Base-by-base conservation (phyloP, 2,329 filamentous ascomycete genomes). In the Pseudogymnoascus sp. region DNA sequence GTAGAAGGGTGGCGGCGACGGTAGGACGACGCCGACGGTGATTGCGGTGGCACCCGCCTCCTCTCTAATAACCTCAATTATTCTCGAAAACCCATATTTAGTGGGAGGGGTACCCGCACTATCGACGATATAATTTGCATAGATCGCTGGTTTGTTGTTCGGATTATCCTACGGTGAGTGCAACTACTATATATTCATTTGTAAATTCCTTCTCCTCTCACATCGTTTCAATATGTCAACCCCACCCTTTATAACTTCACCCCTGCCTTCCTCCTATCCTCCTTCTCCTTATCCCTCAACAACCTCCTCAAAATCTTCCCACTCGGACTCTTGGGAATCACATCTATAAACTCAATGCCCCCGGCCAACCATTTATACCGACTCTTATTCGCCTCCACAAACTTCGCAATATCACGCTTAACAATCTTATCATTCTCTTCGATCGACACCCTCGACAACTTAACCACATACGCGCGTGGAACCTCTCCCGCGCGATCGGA, bases 281-380 rank as follows among this genome's bases (percentile, higher is more conserved):
- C 86, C 77, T 80, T 89, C 75, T 94, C 91, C 70, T 83, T 82
- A 70, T 95, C 91, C 42, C 89, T 80, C 68, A 95, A 75, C 60
- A 90, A 68, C 22, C 88, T 78, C 58, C 87, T 78, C 70, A 91
- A 73, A 62, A 91, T 90, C 82, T 91, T 91, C 8, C 89, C 88
- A 68, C 84, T 88, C 0, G 87, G 82, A 70, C 84, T 89, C 80
- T 91, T 91, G 11, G 89, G 89, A 23, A 92, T 84, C 59, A 78
- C 79, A 49, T 87, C 83, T 12, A 88, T 77, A 65, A 89, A 89
- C 71, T 85, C 82, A 2, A 89, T 75, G 0, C 77, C 81, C 62
- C 83, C 86, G 69, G 82, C 83, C 64, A 90, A 77, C 79, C 83
- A 85, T 76, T 90, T 90, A 72, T 89, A 84, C 16, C 82, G 78